A percentile compares a stretch with the other conserved stretches of the same genome.
Conservation (phyloP, 176 grass and related monocot species). For the Microstegium vimineum region DNA sequence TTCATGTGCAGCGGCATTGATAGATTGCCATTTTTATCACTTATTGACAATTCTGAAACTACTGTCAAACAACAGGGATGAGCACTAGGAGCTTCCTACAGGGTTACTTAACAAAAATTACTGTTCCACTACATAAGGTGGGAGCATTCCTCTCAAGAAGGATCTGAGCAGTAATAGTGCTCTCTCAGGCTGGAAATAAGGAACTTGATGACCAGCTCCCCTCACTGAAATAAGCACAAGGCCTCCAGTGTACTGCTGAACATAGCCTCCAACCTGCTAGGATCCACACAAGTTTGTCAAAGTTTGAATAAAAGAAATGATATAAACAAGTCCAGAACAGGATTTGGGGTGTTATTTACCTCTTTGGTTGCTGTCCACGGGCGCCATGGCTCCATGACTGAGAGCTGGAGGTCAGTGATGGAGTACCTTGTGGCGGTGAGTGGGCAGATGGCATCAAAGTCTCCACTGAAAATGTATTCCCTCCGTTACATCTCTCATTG, state of each 20-base stretch:
- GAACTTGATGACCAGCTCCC: constrained; percentile 43
- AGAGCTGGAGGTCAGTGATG: constrained; percentile 8
- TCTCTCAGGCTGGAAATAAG: constrained; percentile 32
- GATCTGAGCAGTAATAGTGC: constrained; percentile 29
- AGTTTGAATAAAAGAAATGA: not conserved
- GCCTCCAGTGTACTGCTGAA: constrained; percentile 28
- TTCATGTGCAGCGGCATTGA: no score
- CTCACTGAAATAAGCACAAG: constrained; percentile 35
- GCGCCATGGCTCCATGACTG: constrained; percentile 31
- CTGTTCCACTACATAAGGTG: not conserved
- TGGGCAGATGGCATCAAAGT: constrained; percentile 39
- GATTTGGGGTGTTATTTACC: constrained; percentile 1
- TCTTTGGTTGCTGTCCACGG: constrained; percentile 36
- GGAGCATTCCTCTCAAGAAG: constrained; percentile 42
- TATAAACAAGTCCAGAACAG: not conserved
- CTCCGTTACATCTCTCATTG: not conserved
- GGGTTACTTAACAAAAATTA: not conserved
- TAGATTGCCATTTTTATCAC: no score
- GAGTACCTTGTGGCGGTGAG: constrained; percentile 36
- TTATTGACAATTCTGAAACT: not conserved
- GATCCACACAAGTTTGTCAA: not conserved
- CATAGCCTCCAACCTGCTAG: constrained; percentile 52
- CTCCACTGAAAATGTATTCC: constrained; percentile 29
- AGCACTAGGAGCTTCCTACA: not conserved
- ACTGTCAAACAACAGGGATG: not conserved